A percentile compares a stretch with the other conserved stretches of the same genome.
phyloP scores from a whole-genome alignment of 2,329 filamentous ascomycete species.

The Plectosphaerella sp. region DNA sequence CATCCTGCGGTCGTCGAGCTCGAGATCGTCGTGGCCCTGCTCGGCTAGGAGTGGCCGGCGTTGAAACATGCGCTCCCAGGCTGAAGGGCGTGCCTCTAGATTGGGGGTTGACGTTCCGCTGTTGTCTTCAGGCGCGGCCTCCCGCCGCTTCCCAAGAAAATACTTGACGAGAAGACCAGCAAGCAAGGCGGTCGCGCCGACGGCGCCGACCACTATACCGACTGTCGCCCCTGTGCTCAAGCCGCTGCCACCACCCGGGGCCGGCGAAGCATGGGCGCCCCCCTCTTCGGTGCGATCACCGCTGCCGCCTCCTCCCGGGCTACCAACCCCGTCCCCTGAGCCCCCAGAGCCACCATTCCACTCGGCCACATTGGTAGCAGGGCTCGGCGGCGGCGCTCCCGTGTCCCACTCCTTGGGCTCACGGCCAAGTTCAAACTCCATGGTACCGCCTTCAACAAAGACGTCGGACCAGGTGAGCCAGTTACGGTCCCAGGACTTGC shows the following conservation, averaged over 20 bases:
- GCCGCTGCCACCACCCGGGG: no score
- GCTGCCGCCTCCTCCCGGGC: no score
- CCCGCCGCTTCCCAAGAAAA: neutral
- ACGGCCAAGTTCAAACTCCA: constrained; percentile 61
- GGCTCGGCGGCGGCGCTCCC: constrained; percentile 57
- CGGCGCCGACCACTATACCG: neutral
- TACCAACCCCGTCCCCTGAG: no score
- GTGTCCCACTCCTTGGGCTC: constrained; percentile 51
- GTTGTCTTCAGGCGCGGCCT: neutral
- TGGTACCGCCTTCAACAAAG: constrained; percentile 56
- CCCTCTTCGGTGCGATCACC: no score
- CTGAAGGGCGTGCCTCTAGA: neutral
- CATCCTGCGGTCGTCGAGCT: neutral
- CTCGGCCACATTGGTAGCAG: constrained; percentile 29
- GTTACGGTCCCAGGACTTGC: constrained; percentile 53
- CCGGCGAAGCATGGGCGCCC: no score
- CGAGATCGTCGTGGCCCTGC: neutral
- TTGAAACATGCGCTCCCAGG: neutral
- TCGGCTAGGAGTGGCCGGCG: neutral
- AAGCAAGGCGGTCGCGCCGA: neutral
- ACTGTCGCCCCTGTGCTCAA: neutral
- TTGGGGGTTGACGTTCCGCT: neutral
- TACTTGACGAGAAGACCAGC: neutral
- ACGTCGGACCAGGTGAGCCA: constrained; percentile 66
- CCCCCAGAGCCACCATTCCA: no score